Base-by-base conservation (phyloP, 2,329 filamentous ascomycete species). In the Ramularia endophylla region DNA sequence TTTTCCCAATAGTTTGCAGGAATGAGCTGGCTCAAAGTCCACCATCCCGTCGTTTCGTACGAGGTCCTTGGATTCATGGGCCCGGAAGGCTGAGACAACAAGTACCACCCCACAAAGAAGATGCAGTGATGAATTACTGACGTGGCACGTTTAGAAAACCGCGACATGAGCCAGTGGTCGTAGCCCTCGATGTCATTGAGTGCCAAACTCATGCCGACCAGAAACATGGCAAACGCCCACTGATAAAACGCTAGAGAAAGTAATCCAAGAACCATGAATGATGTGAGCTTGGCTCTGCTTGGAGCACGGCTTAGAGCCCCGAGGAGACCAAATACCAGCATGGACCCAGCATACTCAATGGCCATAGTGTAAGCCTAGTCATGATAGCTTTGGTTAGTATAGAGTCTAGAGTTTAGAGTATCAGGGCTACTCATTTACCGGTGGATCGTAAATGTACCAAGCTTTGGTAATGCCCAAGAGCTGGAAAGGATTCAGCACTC, bases 281-380 rank as follows among this genome's bases (percentile, higher is more conserved):
- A 13, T n/a, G 18, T 12, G 27, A 37, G 32, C 17, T 20, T 17
- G 11, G 17, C 11, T 25, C 22, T 25, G 32, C 12, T n/a, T n/a
- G 17, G 17, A 12, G 46, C 37, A 13, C 32, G 20, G 4, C 35
- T 36, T 2, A 44, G 35, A 16, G 20, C 27, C 6, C 38, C 47
- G 12, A 51, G 35, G 5, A 51, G 28, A 15, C 35, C 36, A 33
- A 52, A 52, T 17, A 54, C 48, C 15, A 52, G 40, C 25, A 52
- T 41, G 4, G 38, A 44, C 13, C 51, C 51, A 7, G 44, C 48
- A 22, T 48, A 49, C 37, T 54, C 51, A 16, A 47, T 46, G 12
- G 53, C 50, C 33, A 56, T 56, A 8, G 53, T 56, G 35, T 51
- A 51, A 8, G 47, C 46, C 8, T 46, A 11, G 11, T n/a, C n/a